These are phyloP conservation scores for Trifolium dubium DNA, from an alignment of 306 rosid genomes.

Conservation along the genomic window DNA sequence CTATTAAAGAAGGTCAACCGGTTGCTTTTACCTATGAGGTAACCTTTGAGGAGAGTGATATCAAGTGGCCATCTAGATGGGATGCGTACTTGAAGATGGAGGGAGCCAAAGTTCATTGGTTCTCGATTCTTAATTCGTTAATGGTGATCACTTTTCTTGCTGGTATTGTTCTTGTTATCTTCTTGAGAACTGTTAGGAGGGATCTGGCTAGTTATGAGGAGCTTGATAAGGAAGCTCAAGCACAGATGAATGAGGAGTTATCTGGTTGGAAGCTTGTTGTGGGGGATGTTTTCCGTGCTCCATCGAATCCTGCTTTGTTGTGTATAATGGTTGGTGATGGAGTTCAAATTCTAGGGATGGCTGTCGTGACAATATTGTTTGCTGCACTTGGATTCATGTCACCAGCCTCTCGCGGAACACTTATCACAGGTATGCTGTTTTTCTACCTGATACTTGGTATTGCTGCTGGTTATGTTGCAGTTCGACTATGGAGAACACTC, in stretches of 20 bases:
- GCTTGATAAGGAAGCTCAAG: constrained; percentile 97
- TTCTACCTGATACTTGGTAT: constrained; percentile 89
- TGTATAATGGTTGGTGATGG: constrained; percentile 95
- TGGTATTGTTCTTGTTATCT: constrained; percentile 92
- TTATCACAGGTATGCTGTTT: constrained; percentile 90
- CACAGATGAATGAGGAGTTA: constrained; percentile 98
- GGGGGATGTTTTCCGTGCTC: constrained; percentile 98
- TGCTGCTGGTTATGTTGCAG: constrained; percentile 94
- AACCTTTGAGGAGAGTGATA: constrained; percentile 83
- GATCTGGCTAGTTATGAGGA: constrained; percentile 95
- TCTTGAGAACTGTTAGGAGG: constrained; percentile 90
- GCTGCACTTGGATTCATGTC: constrained; percentile 99
- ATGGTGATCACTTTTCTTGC: constrained; percentile 98
- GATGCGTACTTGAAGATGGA: constrained; percentile 99
- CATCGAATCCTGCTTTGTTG: constrained; percentile 68
- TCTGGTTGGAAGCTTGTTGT: constrained; percentile 99
- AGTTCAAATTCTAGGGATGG: constrained; percentile 96
- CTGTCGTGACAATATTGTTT: constrained; percentile 91
- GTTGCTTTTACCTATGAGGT: constrained; percentile 81
- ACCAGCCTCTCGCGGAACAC: constrained; percentile 95
- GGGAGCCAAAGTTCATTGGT: constrained; percentile 97
- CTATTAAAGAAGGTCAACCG: constrained; percentile 76
- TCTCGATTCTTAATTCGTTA: constrained; percentile 88
- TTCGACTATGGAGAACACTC: constrained; percentile 91
- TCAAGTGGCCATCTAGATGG: constrained; percentile 99